phyloP scores from a whole-genome alignment of 2,329 filamentous ascomycete species.

The Trichoderma sp. region DNA sequence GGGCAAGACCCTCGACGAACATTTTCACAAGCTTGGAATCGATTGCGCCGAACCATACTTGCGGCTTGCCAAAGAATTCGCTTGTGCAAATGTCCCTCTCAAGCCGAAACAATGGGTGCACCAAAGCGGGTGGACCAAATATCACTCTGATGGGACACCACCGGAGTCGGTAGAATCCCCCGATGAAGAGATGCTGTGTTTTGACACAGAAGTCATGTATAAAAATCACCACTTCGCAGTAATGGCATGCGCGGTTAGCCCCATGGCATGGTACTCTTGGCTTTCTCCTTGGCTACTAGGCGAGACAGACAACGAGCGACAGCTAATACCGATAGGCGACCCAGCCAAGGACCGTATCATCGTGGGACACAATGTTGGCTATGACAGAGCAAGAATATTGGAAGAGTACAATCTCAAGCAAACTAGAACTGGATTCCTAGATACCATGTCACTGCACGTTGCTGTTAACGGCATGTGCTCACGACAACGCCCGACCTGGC shows the following conservation, averaged over 20 bases:
- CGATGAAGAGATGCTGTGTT: slow-evolving; percentile 79
- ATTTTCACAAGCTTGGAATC: slow-evolving; percentile 85
- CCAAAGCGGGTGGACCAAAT: slow-evolving; percentile 92
- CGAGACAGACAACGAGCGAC: slow-evolving; percentile 73
- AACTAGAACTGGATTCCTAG: slow-evolving; percentile 82
- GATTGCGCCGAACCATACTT: slow-evolving; percentile 88
- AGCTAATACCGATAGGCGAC: slow-evolving; percentile 86
- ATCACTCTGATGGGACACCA: slow-evolving; percentile 68
- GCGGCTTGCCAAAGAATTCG: slow-evolving; percentile 71
- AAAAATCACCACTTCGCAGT: slow-evolving; percentile 90
- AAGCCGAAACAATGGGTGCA: slow-evolving; percentile 72
- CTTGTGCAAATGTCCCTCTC: slow-evolving; percentile 58
- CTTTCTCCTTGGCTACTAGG: slow-evolving; percentile 91
- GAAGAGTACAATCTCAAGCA: slow-evolving; percentile 89
- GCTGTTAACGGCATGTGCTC: slow-evolving; percentile 99
- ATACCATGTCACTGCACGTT: slow-evolving; percentile 98
- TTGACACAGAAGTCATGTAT: slow-evolving; percentile 97
- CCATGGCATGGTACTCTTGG: slow-evolving; percentile 96
- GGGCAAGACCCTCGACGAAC: slow-evolving; percentile 83
- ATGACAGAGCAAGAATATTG: slow-evolving; percentile 81
- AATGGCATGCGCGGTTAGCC: slow-evolving; percentile 92
- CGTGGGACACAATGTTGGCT: slow-evolving; percentile 94
- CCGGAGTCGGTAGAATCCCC: slow-evolving; percentile 73
- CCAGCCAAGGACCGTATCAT: slow-evolving; percentile 71
- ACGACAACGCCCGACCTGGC: slow-evolving; percentile 92